These are phyloP conservation scores for Aspergillus awamori DNA, from an alignment of 2,329 filamentous ascomycete species.

Conservation along the genomic window DNA sequence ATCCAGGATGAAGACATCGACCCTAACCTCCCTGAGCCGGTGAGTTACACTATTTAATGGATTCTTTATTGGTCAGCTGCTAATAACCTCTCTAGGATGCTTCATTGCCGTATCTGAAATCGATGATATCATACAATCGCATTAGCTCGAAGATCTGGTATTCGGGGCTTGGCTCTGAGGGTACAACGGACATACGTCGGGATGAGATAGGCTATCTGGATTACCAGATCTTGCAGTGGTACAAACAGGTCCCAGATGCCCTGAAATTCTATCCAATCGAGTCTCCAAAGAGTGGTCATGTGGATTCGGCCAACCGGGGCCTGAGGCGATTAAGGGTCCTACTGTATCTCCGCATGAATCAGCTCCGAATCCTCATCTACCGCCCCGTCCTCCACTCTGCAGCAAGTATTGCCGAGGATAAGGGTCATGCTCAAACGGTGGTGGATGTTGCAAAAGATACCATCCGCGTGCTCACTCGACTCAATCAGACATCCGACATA, in stretches of 20 bases:
- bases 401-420: slow-evolving; percentile 77
- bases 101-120: slow-evolving; percentile 70
- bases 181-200: slow-evolving; percentile 66
- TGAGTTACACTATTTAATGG: slow-evolving; percentile 43
- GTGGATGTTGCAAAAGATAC: slow-evolving; percentile 68
- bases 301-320: slow-evolving; percentile 62
- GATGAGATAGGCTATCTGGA: slow-evolving; percentile 81
- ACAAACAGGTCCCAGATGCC: slow-evolving; percentile 69
- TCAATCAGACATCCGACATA: slow-evolving; percentile 65
- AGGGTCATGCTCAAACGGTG: slow-evolving; percentile 70
- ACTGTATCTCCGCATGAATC: slow-evolving; percentile 83
- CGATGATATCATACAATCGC: slow-evolving; percentile 82
- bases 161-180: slow-evolving; percentile 71
- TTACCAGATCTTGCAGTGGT: slow-evolving; percentile 84
- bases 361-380: slow-evolving; percentile 87
- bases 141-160: slow-evolving; percentile 87
- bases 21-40: slow-evolving; percentile 74
- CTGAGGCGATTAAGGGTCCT: slow-evolving; percentile 76
- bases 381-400: slow-evolving; percentile 84
- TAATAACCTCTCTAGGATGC: slow-evolving; percentile 38
- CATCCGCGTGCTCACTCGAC: slow-evolving; percentile 61
- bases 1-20: slow-evolving; percentile 87
- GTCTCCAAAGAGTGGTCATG: slow-evolving; percentile 46
- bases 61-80: not conserved
- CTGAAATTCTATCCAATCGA: slow-evolving; percentile 65